Evolutionary conservation across 331 rosid species (phyloP).

Genomic region (Pyrus hybrid): DNA sequence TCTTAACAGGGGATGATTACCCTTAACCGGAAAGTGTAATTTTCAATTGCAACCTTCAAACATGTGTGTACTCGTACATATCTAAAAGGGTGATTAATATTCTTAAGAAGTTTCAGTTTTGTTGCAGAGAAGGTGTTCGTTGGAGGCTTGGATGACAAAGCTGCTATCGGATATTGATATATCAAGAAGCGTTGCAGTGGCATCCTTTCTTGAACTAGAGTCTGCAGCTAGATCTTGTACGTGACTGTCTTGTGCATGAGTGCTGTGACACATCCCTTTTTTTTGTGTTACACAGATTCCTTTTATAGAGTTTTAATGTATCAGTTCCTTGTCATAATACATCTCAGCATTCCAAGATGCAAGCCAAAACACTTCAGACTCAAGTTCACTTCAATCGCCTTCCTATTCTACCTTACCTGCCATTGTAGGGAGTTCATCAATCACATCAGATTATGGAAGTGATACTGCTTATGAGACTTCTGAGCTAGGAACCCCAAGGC

Average conservation of each 20-base stretch:
- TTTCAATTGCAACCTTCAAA: background rate
- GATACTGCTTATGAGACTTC: conserved; percentile 90
- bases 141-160: conserved; percentile 95
- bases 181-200: conserved; percentile 90
- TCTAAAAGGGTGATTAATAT: background rate
- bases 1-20: background rate
- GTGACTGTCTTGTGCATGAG: conserved; percentile 32
- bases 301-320: conserved; percentile 8
- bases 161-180: conserved; percentile 79
- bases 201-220: conserved; percentile 93
- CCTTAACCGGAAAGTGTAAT: background rate
- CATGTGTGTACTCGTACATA: background rate
- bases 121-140: conserved; percentile 88
- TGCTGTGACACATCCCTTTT: conserved; percentile 10
- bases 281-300: background rate
- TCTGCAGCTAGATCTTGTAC: conserved; percentile 95
- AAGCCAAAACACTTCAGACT: conserved; percentile 48
- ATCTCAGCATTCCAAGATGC: conserved; percentile 77
- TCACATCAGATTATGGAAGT: conserved; percentile 82
- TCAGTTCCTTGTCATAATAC: conserved; percentile 12
- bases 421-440: conserved; percentile 65
- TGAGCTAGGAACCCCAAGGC: conserved; percentile 75
- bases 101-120: conserved; percentile 28
- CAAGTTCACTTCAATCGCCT: conserved; percentile 45
- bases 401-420: conserved; percentile 49